Evolutionary conservation across 441 rosid genomes (phyloP).

Genomic region (Gossypium trilobum): DNA sequence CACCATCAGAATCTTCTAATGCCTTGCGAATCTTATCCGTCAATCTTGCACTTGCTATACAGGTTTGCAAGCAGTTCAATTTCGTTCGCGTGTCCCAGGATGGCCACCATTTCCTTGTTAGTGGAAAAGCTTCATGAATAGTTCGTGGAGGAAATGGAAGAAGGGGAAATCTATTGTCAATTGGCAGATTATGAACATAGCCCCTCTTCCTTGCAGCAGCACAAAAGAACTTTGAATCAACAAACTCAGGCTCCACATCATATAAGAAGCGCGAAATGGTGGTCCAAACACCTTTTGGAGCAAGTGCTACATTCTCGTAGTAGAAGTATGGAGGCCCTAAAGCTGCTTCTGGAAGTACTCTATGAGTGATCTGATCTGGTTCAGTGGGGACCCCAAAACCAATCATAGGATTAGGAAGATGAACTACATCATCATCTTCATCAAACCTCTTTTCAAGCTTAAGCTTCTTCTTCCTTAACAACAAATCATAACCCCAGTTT

Average conservation of each 20-base stretch:
- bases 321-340: slow-evolving; percentile 73
- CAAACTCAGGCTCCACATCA: slow-evolving; percentile 71
- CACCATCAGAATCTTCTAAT: slow-evolving; percentile 37
- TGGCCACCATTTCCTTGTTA: slow-evolving; percentile 82
- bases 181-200: slow-evolving; percentile 73
- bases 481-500: slow-evolving; percentile 11
- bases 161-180: slow-evolving; percentile 47
- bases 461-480: slow-evolving; percentile 25
- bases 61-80: slow-evolving; percentile 64
- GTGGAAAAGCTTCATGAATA: slow-evolving; percentile 62
- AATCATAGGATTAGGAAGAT: slow-evolving; percentile 78
- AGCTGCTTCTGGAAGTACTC: slow-evolving; percentile 50
- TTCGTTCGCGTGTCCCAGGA: slow-evolving; percentile 68
- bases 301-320: slow-evolving; percentile 85
- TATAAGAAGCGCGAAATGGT: slow-evolving; percentile 55
- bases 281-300: slow-evolving; percentile 88
- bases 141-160: slow-evolving; percentile 60
- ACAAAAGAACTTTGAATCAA: slow-evolving; percentile 68
- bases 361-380: slow-evolving; percentile 16
- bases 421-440: slow-evolving; percentile 44
- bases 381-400: slow-evolving; percentile 84
- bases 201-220: slow-evolving; percentile 91
- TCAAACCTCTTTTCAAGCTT: slow-evolving; percentile 23
- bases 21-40: slow-evolving; percentile 59
- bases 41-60: slow-evolving; percentile 51